Percentiles rank a stretch among this genome's conserved stretches.
Conservation (phyloP, 208 protist genomes). For the Endotrypanum monterogeii region DNA sequence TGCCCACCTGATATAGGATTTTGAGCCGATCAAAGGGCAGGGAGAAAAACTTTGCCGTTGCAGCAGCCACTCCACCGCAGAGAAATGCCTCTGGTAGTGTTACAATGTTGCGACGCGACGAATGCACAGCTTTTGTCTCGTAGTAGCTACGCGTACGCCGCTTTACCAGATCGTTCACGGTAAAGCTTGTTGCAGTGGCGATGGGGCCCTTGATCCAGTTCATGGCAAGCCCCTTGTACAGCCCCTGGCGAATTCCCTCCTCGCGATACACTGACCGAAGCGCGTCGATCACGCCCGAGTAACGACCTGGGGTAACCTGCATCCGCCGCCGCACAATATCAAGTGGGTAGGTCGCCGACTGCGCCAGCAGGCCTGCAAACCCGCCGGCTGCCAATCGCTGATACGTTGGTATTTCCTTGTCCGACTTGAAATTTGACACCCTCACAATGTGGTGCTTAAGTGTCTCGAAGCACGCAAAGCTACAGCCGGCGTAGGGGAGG, state of each 20-base stretch:
- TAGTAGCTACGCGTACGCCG: constrained; percentile 72
- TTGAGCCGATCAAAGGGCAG: constrained; percentile 93
- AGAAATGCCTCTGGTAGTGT: constrained; percentile 75
- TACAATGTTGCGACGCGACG: constrained; percentile 48
- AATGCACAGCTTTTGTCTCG: constrained; percentile 46
- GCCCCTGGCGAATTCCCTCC: constrained; percentile 75
- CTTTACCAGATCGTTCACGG: constrained; percentile 92
- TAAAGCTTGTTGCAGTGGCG: constrained; percentile 89
- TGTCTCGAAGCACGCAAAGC: constrained; percentile 93
- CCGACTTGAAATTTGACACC: constrained; percentile 48
- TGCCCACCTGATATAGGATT: constrained; percentile 93
- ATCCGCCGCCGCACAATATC: constrained; percentile 94
- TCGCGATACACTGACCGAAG: constrained; percentile 69
- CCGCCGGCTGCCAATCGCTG: constrained; percentile 81
- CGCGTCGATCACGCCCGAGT: constrained; percentile 67
- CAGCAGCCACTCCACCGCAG: constrained; percentile 91
- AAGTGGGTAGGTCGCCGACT: constrained; percentile 94
- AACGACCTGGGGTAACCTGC: constrained; percentile 86
- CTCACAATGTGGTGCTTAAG: constrained; percentile 78
- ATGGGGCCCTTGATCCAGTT: constrained; percentile 96
- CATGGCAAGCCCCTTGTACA: constrained; percentile 93
- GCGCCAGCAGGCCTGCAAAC: constrained; percentile 87
- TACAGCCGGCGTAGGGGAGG: constrained; percentile 93
- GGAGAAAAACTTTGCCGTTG: constrained; percentile 88
- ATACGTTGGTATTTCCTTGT: constrained; percentile 69